Evolutionary conservation across 768 basidiomycete genomes (phyloP).

Genomic region (Pleurotus djamor): DNA sequence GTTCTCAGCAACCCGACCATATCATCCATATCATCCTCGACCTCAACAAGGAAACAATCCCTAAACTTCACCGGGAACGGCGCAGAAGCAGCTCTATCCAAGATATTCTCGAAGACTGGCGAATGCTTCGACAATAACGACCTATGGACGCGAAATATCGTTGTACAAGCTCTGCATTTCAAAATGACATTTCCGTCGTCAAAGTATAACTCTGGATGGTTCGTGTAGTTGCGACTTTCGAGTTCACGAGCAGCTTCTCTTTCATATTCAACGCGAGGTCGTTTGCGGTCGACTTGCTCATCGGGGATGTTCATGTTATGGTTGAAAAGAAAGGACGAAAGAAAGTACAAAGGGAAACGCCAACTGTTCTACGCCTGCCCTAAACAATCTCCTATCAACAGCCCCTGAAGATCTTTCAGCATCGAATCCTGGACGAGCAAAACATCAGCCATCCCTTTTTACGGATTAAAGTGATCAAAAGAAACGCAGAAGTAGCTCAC

Average conservation of each 20-base stretch:
- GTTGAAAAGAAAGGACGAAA: neutral
- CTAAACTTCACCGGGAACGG: neutral
- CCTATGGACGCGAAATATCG: neutral
- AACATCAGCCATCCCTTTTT: neutral
- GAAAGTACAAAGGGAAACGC: neutral
- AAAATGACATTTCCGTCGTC: slow-evolving; percentile 4
- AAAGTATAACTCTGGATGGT: neutral
- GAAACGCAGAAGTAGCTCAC: neutral
- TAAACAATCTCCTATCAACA: neutral
- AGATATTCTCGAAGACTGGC: neutral
- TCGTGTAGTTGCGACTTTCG: neutral
- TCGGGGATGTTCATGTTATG: neutral
- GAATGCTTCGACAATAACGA: neutral
- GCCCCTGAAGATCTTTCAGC: no score
- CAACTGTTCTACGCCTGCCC: neutral
- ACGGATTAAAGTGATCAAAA: neutral
- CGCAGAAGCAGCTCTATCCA: neutral
- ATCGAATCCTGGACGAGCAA: neutral
- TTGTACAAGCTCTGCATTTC: neutral
- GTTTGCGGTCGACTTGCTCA: slow-evolving; percentile 1
- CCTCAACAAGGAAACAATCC: neutral
- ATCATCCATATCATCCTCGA: neutral
- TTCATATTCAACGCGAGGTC: slow-evolving; percentile 4
- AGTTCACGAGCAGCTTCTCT: neutral
- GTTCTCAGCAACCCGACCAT: neutral